Conservation (phyloP, 371 early-diverging fungal species). For the Zopfochytrium polystomum region DNA sequence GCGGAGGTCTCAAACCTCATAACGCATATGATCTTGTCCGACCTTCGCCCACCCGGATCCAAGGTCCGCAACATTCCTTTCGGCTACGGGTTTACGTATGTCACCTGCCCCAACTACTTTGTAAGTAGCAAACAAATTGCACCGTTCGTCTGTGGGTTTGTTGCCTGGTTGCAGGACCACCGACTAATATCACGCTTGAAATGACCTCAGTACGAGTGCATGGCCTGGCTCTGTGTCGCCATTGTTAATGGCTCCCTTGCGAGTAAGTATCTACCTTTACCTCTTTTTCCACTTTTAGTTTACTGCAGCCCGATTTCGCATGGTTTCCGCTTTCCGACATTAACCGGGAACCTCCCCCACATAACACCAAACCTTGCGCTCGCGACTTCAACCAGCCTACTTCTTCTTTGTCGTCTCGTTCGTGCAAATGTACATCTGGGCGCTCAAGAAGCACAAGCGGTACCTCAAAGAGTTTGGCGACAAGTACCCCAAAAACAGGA, state of each 20-base stretch:
- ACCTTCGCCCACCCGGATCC: slow-evolving; percentile 90
- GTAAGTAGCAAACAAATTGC: slow-evolving; percentile 3
- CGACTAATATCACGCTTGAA: no score
- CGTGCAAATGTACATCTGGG: slow-evolving; percentile 94
- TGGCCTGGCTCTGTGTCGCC: slow-evolving; percentile 79
- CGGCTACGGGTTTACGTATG: slow-evolving; percentile 89
- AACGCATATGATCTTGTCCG: slow-evolving; percentile 83
- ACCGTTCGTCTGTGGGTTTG: no score
- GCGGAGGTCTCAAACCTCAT: slow-evolving; percentile 80
- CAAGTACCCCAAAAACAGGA: slow-evolving; percentile 82
- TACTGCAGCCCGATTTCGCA: no score
- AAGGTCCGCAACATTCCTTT: slow-evolving; percentile 83
- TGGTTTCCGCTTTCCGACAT: no score
- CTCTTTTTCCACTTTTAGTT: no score
- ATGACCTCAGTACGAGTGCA: slow-evolving; percentile 64
- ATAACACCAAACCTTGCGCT: background rate
- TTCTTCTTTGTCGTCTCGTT: slow-evolving; percentile 78
- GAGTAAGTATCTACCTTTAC: no score
- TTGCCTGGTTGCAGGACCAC: no score
- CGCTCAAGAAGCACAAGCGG: slow-evolving; percentile 89
- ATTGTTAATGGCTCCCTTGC: slow-evolving; percentile 74
- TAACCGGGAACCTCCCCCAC: background rate
- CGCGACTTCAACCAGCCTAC: slow-evolving; percentile 61
- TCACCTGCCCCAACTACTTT: slow-evolving; percentile 88
- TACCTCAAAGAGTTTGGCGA: slow-evolving; percentile 89